Percentiles rank a stretch among this genome's conserved stretches.
Evolutionary conservation across 139 green algal genomes (phyloP).

Genomic region (Zygnema cylindricum): DNA sequence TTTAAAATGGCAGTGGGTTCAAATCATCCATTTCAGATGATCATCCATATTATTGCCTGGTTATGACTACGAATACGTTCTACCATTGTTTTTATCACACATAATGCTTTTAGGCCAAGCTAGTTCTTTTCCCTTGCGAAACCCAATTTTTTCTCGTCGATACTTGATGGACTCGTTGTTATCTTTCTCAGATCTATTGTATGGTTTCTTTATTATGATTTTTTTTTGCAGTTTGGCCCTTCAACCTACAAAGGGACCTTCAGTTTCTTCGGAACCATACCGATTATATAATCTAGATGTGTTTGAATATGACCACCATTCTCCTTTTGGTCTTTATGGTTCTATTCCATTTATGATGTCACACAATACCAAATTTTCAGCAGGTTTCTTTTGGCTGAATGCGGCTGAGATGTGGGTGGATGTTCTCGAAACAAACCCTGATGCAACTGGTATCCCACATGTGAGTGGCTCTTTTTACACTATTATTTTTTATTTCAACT

Average conservation of each 20-base stretch:
- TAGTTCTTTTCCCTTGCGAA: too few species aligned
- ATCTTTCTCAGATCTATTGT: too few species aligned
- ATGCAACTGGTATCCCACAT: constrained; percentile 38
- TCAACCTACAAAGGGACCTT: constrained; percentile 56
- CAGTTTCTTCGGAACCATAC: constrained; percentile 83
- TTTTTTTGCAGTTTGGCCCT: constrained; percentile 35
- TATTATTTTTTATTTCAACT: background rate
- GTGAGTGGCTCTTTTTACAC: background rate
- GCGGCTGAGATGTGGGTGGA: constrained; percentile 98
- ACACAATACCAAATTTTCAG: constrained; percentile 76
- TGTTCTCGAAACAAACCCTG: constrained; percentile 67
- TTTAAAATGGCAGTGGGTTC: too few species aligned
- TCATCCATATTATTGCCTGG: too few species aligned
- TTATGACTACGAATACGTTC: too few species aligned
- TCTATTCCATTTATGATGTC: constrained; percentile 89
- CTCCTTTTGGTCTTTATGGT: constrained; percentile 96
- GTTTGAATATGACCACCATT: constrained; percentile 94
- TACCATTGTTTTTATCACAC: too few species aligned
- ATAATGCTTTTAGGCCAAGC: too few species aligned
- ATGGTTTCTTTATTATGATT: too few species aligned
- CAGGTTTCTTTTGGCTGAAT: constrained; percentile 95
- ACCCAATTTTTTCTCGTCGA: too few species aligned
- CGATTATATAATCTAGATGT: constrained; percentile 99
- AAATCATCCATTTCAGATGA: too few species aligned
- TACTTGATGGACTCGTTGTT: too few species aligned